Base-by-base conservation (phyloP, 257 asterid genomes). In the Haberlea rhodopensis region DNA sequence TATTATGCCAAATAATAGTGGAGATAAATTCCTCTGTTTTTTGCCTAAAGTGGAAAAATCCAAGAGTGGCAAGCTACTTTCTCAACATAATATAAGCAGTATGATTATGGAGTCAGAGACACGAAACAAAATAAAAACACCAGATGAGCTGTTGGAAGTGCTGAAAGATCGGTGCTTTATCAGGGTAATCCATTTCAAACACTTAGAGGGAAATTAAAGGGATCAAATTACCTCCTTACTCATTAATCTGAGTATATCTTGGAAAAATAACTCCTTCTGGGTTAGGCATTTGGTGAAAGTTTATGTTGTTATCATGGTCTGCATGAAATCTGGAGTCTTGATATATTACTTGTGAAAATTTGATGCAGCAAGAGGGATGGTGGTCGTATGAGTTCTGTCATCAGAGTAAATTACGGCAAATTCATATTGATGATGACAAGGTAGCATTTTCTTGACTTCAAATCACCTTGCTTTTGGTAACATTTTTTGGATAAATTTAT, bases 311-410 rank as follows among this genome's bases (percentile, higher is more conserved):
- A 6, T 57, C 45, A 27, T 24, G 40, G 21, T 49, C 68, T 40
- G 6, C 8, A 29, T 22, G 19, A 62, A 59, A 22, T 71, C 66
- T 25, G 37, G 56, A 31, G 32, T 65, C 52, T 57, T 54, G 62
- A 32, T 53, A 45, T 51, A 3, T 48, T 70, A 66, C 67, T 66
- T 66, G 40, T 65, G 69, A 61, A 68, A 70, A 40, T 61, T 69
- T 70, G 56, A 52, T 76, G 80, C 95, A 94, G 99, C 97, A 87
- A 90, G 99, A 94, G 71, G 99, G 99, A 69, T 94, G 99, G 99
- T 94, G 99, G 99, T 79, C 96, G 49, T 94, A 94, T 80, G 99
- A 94, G 79, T 90, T 94, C 73, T 94, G 99, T 73, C 84, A 87
- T 73, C 83, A 84, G 79, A 80, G 76, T 75, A 79, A 63, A 65